These are phyloP conservation scores for Periconia sp. DNA, from an alignment of 2,329 filamentous ascomycete genomes.

Conservation along the genomic window DNA sequence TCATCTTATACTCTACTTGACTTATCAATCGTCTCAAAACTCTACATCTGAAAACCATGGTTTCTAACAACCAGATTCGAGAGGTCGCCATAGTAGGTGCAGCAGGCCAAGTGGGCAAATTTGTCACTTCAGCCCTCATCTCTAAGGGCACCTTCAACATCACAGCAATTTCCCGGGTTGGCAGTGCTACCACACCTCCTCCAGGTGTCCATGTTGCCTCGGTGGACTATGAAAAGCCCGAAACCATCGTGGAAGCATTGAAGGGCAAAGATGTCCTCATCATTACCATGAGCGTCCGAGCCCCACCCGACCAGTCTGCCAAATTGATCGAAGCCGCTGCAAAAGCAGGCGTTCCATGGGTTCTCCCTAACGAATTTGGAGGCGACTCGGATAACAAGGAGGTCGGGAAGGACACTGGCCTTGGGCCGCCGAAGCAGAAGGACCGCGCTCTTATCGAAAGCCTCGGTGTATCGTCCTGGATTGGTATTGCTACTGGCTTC, in stretches of 20 bases:
- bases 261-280: constrained; percentile 47
- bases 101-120: constrained; percentile 38
- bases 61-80: constrained; percentile 29
- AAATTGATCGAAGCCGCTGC: constrained; percentile 44
- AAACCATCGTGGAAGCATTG: constrained; percentile 40
- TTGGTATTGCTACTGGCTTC: constrained; percentile 25
- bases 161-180: constrained; percentile 50
- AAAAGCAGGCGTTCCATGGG: constrained; percentile 45
- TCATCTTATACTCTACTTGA: no score
- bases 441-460: constrained; percentile 15
- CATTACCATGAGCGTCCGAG: constrained; percentile 43
- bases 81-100: constrained; percentile 47
- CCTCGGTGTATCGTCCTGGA: constrained; percentile 27
- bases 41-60: no score
- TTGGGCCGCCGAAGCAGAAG: constrained; percentile 5
- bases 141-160: constrained; percentile 39
- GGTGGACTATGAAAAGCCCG: constrained; percentile 48
- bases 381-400: constrained; percentile 28
- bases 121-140: constrained; percentile 38
- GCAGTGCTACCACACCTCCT: constrained; percentile 50
- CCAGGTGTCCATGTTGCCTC: constrained; percentile 45
- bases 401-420: neutral
- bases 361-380: constrained; percentile 49
- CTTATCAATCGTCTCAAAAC: no score
- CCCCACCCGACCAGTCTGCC: constrained; percentile 33